Evolutionary conservation across 257 asterid genomes (phyloP).

Genomic region (Knoxia roxburghii): DNA sequence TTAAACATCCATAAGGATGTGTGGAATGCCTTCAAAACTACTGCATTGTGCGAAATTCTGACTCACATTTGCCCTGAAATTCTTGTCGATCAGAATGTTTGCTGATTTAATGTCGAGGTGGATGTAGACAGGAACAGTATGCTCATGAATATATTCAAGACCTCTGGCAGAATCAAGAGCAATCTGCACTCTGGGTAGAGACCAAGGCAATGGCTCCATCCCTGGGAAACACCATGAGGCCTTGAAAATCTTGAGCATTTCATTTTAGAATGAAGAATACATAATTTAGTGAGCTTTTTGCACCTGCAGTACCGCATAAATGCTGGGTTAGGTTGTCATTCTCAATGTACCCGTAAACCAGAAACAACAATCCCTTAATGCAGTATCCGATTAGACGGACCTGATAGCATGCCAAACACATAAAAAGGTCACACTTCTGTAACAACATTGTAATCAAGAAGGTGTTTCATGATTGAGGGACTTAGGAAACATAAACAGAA

Average conservation of each 20-base stretch:
- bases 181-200: constrained; percentile 66
- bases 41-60: neutral
- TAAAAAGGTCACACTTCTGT: neutral
- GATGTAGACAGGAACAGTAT: constrained; percentile 80
- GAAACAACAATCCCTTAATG: constrained; percentile 64
- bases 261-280: neutral
- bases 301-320: constrained; percentile 60
- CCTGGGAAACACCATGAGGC: constrained; percentile 22
- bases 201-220: constrained; percentile 56
- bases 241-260: neutral
- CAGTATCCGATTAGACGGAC: constrained; percentile 84
- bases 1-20: neutral
- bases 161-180: constrained; percentile 97
- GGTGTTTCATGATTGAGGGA: no score
- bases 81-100: constrained; percentile 66
- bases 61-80: constrained; percentile 72
- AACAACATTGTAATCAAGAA: neutral
- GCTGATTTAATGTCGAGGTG: constrained; percentile 83
- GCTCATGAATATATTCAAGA: constrained; percentile 90
- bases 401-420: constrained; percentile 24
- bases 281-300: no score
- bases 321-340: constrained; percentile 85
- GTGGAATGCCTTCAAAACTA: neutral
- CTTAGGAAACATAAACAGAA: no score
- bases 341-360: constrained; percentile 81